phyloP scores from a whole-genome alignment of 106 monocot species.

The Dendrobium nobile region DNA sequence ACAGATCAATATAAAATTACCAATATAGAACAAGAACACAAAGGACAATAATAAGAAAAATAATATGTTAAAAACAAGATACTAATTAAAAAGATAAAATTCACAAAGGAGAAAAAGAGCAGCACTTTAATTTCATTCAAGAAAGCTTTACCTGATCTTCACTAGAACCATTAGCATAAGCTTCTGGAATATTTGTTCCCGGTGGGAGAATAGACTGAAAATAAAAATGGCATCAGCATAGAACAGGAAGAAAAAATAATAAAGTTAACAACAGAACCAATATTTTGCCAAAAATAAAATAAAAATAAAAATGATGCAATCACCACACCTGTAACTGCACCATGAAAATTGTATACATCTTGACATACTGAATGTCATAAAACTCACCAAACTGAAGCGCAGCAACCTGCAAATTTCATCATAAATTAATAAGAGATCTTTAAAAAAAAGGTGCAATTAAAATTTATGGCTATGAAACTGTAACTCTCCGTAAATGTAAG shows the following conservation, averaged over 20 bases:
- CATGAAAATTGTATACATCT: slow-evolving; percentile 94
- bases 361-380: slow-evolving; percentile 84
- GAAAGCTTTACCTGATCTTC: slow-evolving; percentile 71
- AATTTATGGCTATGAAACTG: background rate
- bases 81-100: background rate
- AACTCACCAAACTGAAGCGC: slow-evolving; percentile 96
- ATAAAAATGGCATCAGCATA: background rate
- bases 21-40: background rate
- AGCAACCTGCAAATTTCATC: slow-evolving; percentile 59
- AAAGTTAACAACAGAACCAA: background rate
- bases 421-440: background rate
- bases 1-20: slow-evolving; percentile 7
- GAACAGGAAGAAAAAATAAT: background rate
- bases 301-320: background rate
- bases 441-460: background rate
- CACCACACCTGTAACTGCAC: slow-evolving; percentile 73
- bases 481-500: background rate
- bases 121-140: background rate
- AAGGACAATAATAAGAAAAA: background rate
- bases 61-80: background rate
- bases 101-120: background rate
- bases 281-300: background rate
- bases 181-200: slow-evolving; percentile 87
- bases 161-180: slow-evolving; percentile 93
- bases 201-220: slow-evolving; percentile 75